A percentile compares a stretch with the other conserved stretches of the same genome.
phyloP scores from a whole-genome alignment of 2,329 filamentous ascomycete species.

The Colletotrichum chlorophyti region DNA sequence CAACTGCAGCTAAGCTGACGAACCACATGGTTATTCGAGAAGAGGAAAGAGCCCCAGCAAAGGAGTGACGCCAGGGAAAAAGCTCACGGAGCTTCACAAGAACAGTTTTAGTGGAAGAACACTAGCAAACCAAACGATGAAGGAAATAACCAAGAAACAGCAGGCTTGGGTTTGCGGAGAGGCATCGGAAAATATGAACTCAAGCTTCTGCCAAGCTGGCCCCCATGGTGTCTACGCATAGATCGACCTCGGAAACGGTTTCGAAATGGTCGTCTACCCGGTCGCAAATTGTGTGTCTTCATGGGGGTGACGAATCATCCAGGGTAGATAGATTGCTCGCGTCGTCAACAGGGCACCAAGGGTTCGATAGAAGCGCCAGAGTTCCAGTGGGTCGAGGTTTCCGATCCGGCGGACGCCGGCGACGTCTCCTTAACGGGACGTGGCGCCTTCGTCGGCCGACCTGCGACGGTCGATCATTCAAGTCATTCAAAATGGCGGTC shows the following conservation, averaged over 20 bases:
- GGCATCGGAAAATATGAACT: constrained; percentile 18
- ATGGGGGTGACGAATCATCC: constrained; percentile 4
- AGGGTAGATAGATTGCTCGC: neutral
- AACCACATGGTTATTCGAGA: constrained; percentile 40
- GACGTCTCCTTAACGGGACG: neutral
- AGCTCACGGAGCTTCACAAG: constrained; percentile 22
- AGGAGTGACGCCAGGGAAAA: constrained; percentile 29
- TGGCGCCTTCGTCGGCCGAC: neutral
- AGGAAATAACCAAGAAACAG: neutral
- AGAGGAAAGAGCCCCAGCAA: constrained; percentile 18
- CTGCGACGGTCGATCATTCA: constrained; percentile 28
- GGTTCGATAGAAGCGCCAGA: neutral
- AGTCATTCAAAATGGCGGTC: neutral
- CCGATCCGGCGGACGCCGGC: neutral
- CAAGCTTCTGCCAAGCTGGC: constrained; percentile 29
- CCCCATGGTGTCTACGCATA: constrained; percentile 18
- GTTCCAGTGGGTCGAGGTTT: neutral
- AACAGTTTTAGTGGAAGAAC: neutral
- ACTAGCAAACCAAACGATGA: neutral
- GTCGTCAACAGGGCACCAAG: neutral
- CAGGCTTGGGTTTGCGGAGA: neutral
- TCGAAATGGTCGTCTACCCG: constrained; percentile 10
- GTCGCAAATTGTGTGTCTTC: constrained; percentile 7
- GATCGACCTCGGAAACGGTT: constrained; percentile 13
- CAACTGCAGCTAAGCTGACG: constrained; percentile 38